These are phyloP conservation scores for Balamuthia mandrillaris DNA, from an alignment of 208 protist species.

Conservation along the genomic window DNA sequence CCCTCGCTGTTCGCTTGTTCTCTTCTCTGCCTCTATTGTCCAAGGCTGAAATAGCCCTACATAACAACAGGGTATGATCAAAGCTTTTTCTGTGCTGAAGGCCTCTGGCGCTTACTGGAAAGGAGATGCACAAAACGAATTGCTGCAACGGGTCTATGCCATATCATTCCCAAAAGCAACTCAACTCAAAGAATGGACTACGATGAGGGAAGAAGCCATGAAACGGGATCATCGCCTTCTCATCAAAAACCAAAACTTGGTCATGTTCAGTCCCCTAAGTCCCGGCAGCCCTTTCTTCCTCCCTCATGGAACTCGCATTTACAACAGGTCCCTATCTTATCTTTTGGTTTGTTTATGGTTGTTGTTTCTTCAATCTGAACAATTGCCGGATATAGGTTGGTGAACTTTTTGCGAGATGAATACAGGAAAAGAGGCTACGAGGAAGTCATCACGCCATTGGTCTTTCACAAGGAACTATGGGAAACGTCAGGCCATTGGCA, in stretches of 20 bases:
- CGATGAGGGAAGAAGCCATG: conserved; percentile 83
- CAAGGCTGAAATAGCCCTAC: no score
- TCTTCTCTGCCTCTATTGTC: no score
- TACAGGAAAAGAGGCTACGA: conserved; percentile 38
- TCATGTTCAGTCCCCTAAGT: conserved; percentile 31
- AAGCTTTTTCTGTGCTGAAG: conserved; percentile 92
- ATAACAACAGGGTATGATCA: conserved; percentile 81
- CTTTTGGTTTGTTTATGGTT: background rate
- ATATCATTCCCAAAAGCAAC: conserved; percentile 96
- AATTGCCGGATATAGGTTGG: conserved; percentile 45
- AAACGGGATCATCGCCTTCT: conserved; percentile 92
- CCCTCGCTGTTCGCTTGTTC: no score
- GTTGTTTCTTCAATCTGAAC: background rate
- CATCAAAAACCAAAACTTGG: conserved; percentile 63
- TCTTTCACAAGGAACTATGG: conserved; percentile 98
- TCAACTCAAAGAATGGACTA: conserved; percentile 90
- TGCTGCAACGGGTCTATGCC: conserved; percentile 96
- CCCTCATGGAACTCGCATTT: conserved; percentile 96
- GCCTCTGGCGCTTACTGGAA: conserved; percentile 74
- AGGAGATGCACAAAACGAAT: conserved; percentile 87
- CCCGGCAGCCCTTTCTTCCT: conserved; percentile 95
- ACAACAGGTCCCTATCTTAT: conserved; percentile 77
- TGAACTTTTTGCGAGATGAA: conserved; percentile 76
- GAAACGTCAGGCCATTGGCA: conserved; percentile 99
- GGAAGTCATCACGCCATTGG: conserved; percentile 91